A percentile compares a stretch with the other conserved stretches of the same genome.
These are phyloP conservation scores for Teunomyces kruisii DNA, from an alignment of 805 yeast genomes.

Conservation along the genomic window DNA sequence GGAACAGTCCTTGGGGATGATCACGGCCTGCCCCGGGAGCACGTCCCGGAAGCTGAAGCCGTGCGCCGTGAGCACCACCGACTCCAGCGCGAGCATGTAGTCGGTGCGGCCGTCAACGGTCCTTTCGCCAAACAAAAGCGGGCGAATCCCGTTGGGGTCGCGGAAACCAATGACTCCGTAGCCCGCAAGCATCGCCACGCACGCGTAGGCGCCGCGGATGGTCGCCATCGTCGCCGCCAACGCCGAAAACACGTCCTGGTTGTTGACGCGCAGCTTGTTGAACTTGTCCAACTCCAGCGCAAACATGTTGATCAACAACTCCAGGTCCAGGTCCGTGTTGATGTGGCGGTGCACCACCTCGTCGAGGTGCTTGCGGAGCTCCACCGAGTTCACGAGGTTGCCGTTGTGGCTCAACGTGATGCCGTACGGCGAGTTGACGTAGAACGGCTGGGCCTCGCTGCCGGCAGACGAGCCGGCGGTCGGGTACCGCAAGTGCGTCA, in stretches of 20 bases:
- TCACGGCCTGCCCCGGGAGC: slow-evolving; percentile 94
- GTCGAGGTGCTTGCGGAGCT: slow-evolving; percentile 77
- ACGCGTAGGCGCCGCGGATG: slow-evolving; percentile 96
- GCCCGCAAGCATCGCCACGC: slow-evolving; percentile 93
- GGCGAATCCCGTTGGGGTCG: slow-evolving; percentile 96
- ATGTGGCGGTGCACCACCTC: slow-evolving; percentile 95
- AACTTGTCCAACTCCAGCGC: slow-evolving; percentile 89
- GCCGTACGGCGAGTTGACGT: slow-evolving; percentile 96
- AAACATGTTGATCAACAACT: slow-evolving; percentile 82
- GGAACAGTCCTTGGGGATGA: slow-evolving; percentile 70
- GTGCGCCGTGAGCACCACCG: slow-evolving; percentile 91
- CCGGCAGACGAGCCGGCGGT: slow-evolving; percentile 96
- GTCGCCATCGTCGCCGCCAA: slow-evolving; percentile 74
- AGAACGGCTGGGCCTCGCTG: slow-evolving; percentile 97
- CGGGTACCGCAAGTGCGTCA: slow-evolving; percentile 93
- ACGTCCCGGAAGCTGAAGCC: slow-evolving; percentile 84
- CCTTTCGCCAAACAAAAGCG: slow-evolving; percentile 84
- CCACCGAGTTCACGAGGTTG: slow-evolving; percentile 83
- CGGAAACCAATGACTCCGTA: slow-evolving; percentile 94
- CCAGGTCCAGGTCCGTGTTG: slow-evolving; percentile 96
- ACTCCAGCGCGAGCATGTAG: slow-evolving; percentile 93
- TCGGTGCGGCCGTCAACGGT: slow-evolving; percentile 69
- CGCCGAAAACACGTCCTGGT: slow-evolving; percentile 84
- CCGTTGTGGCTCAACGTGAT: slow-evolving; percentile 91
- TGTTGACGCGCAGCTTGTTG: slow-evolving; percentile 91